Base-by-base conservation (phyloP, 2,329 filamentous ascomycete genomes). In the Paecilomyces fulvus region DNA sequence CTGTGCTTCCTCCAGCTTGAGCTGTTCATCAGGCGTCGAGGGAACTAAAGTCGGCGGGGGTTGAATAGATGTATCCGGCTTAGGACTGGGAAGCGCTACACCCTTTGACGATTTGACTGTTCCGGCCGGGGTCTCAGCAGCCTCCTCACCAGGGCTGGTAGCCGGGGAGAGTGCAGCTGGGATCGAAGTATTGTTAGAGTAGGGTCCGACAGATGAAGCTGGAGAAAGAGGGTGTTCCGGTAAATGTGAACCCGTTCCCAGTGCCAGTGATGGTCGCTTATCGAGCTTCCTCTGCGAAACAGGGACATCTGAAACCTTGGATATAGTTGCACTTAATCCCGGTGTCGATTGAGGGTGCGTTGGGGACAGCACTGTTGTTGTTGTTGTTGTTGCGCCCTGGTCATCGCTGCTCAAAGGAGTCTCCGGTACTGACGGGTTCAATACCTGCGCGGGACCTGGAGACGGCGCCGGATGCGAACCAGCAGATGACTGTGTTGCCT, bases 81-180 rank as follows among this genome's bases (percentile, higher is more conserved):
- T 67, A 9, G 65, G 60, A 28, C 60, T 67, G 20, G 56, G 58
- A 17, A 70, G 48, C 23, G 46, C 43, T 14, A 37, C 43, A 52
- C 51, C 33, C 52, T 58, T 60, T 10, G 25, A 23, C 37, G 55
- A 43, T 21, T 57, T 31, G 12, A 46, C 31, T 74, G 76, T 61
- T 78, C 80, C 60, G 73, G 75, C 49, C 77, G 67, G 57, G 75
- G 70, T 61, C 76, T 67, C 65, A 9, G 57, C 58, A 25, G 60
- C 60, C 54, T 90, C 87, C 55, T 87, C 82, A 55, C 88, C 87
- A 1, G 87, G 85, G 63, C 87, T 91, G 1, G 88, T 91, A 62
- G 87, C 85, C 0, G 87, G 83, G 1, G 88, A 91, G 6, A 79
- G 81, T 60, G 87, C 82, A 58, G 85, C 81, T 43, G 85, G 79